These are phyloP conservation scores for Scleroderma bovista DNA, from an alignment of 768 basidiomycete genomes.

Conservation along the genomic window DNA sequence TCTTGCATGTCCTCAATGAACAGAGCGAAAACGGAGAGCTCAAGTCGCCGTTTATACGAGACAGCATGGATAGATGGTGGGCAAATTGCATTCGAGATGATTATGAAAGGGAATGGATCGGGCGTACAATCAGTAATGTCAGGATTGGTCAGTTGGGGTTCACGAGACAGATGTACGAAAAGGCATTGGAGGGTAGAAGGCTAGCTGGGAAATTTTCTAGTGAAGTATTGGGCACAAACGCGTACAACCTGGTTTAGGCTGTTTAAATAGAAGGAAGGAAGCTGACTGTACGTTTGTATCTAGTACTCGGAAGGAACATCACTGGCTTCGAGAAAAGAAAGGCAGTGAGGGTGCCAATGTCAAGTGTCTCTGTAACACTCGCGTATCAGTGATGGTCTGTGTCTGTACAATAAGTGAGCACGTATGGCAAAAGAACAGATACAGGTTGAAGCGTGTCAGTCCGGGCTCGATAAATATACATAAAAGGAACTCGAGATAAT, in stretches of 20 bases:
- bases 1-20: constrained; percentile 64
- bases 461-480: neutral
- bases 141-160: constrained; percentile 41
- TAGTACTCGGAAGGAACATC: neutral
- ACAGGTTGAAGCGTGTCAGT: neutral
- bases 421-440: neutral
- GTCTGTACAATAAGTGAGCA: neutral
- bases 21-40: constrained; percentile 57
- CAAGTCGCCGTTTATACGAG: constrained; percentile 39
- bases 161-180: constrained; percentile 53
- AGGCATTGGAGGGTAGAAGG: constrained; percentile 38
- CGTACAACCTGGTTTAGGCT: neutral
- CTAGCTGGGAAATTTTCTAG: constrained; percentile 9
- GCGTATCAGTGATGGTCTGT: neutral
- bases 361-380: neutral
- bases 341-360: too few species aligned
- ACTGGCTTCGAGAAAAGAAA: neutral
- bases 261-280: neutral
- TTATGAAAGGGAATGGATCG: constrained; percentile 53
- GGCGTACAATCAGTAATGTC: constrained; percentile 43
- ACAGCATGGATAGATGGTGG: constrained; percentile 79
- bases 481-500: neutral
- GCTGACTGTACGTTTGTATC: neutral
- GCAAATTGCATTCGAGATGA: constrained; percentile 63
- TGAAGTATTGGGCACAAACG: neutral